Conservation (phyloP, 768 basidiomycete genomes). For the Sporobolomyces phaffii region DNA sequence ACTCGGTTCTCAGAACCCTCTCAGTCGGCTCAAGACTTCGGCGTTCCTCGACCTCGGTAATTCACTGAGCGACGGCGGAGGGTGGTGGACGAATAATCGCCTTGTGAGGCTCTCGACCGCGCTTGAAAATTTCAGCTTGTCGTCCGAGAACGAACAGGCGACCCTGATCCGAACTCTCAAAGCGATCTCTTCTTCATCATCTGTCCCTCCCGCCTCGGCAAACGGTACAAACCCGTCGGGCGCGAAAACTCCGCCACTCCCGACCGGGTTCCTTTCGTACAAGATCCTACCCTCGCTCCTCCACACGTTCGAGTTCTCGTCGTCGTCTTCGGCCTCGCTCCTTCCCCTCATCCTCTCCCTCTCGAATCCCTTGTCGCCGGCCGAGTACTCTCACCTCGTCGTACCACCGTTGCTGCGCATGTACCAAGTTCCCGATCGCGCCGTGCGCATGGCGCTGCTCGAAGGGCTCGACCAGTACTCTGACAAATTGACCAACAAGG, state of each 20-base stretch:
- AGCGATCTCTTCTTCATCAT: constrained; percentile 47
- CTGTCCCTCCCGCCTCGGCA: background rate
- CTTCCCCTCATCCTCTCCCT: constrained; percentile 51
- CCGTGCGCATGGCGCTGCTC: constrained; percentile 85
- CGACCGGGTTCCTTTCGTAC: constrained; percentile 73
- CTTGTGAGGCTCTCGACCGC: constrained; percentile 78
- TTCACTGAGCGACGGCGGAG: constrained; percentile 45
- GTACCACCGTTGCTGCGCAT: constrained; percentile 74
- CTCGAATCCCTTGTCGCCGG: background rate
- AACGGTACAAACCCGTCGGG: constrained; percentile 59
- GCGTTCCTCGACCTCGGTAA: constrained; percentile 74
- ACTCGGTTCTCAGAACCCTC: constrained; percentile 81
- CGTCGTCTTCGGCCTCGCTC: constrained; percentile 76
- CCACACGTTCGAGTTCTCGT: constrained; percentile 73
- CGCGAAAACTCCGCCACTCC: constrained; percentile 55
- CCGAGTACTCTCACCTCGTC: constrained; percentile 61
- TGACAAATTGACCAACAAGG: constrained; percentile 78
- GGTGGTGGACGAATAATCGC: constrained; percentile 76
- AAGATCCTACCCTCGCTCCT: constrained; percentile 82
- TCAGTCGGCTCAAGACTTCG: constrained; percentile 67
- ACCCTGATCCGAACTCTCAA: constrained; percentile 32
- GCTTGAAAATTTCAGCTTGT: constrained; percentile 75
- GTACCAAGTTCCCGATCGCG: constrained; percentile 82
- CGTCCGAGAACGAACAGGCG: constrained; percentile 62
- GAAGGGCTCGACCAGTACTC: constrained; percentile 77